A percentile compares a stretch with the other conserved stretches of the same genome.
These are phyloP conservation scores for Arthroderma sp. DNA, from an alignment of 2,329 filamentous ascomycete genomes.

Conservation along the genomic window DNA sequence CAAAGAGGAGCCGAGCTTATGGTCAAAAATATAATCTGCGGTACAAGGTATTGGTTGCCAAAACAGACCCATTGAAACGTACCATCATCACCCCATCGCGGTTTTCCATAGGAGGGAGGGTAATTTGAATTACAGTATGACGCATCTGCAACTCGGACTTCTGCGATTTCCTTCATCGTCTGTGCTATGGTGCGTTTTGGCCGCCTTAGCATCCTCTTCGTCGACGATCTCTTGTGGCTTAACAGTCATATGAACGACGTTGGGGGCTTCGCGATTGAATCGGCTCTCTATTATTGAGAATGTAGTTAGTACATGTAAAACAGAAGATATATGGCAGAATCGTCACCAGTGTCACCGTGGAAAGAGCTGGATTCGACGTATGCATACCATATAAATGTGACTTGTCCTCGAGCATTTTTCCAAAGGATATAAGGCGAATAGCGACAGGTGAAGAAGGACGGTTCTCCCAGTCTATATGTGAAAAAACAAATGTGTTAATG, in stretches of 20 bases:
- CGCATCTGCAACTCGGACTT: slow-evolving; percentile 50
- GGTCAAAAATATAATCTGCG: too few species aligned
- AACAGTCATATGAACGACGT: slow-evolving; percentile 91
- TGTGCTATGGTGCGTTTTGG: slow-evolving; percentile 40
- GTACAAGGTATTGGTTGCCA: too few species aligned
- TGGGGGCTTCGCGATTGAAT: slow-evolving; percentile 59
- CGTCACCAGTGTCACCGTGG: not conserved
- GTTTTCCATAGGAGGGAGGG: not conserved
- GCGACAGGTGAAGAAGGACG: slow-evolving; percentile 75
- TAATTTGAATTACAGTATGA: slow-evolving; percentile 40
- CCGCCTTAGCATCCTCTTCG: slow-evolving; percentile 60
- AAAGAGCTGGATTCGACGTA: not conserved
- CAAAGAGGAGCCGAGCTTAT: too few species aligned
- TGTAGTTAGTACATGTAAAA: not conserved
- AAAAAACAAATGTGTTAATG: slow-evolving; percentile 3
- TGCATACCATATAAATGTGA: slow-evolving; percentile 64
- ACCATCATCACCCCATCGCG: too few species aligned
- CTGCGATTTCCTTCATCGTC: slow-evolving; percentile 42
- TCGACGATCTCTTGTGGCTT: slow-evolving; percentile 72
- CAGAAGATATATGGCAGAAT: slow-evolving; percentile 1
- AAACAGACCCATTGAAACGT: too few species aligned
- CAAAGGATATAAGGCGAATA: slow-evolving; percentile 85
- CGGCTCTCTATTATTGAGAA: slow-evolving; percentile 51
- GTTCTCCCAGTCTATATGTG: slow-evolving; percentile 59
- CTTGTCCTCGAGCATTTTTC: slow-evolving; percentile 82